Base-by-base conservation (phyloP, 2,329 filamentous ascomycete species). In the Cyphellophora europaea region DNA sequence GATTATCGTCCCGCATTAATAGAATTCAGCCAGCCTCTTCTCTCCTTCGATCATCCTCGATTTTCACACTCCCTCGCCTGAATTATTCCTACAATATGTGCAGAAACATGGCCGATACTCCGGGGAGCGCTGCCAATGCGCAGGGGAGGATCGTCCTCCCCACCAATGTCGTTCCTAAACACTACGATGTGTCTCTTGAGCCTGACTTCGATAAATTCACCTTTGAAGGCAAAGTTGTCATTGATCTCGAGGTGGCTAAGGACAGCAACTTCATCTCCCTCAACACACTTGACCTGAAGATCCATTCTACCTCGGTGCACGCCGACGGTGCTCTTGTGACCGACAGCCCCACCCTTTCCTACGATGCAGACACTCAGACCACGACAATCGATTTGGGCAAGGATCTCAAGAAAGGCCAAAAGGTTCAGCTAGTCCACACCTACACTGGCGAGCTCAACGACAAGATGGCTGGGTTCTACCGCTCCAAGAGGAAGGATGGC, bases 381-480 rank as follows among this genome's bases (percentile, higher is more conserved):
- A 87, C 82, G 42, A 93, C 78, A 52, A 72, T 95, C 56, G 75
- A 76, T 48, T 87, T 96, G 54, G 71, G 78, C 47, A 72, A 87
- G 55, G 71, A 69, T 30, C 67, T 96, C 42, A 60, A 75, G 14
- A 81, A 82, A 43, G 86, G 83, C 15, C 71, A 74, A 52, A 88
- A 87, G 67, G 84, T 82, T 13, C 78, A 79, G 61, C 63, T 93
- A 42, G 78, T 79, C 53, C 75, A 87, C 51, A 79, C 73, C 48
- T 94, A 93, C 61, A 79, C 74, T 6, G 87, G 87, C 27, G 72
- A 69, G 28, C 66, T 94, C 52, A 94, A 93, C 59, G 84, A 93
- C 58, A 89, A 91, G 63, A 93, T 96, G 86, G 88, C 88, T 32
- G 89, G 89, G 31, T 96, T 96, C 72, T 96, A 96, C 65, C 78